These are phyloP conservation scores for Fusarium clavum DNA, from an alignment of 2,329 filamentous ascomycete genomes.

Conservation along the genomic window DNA sequence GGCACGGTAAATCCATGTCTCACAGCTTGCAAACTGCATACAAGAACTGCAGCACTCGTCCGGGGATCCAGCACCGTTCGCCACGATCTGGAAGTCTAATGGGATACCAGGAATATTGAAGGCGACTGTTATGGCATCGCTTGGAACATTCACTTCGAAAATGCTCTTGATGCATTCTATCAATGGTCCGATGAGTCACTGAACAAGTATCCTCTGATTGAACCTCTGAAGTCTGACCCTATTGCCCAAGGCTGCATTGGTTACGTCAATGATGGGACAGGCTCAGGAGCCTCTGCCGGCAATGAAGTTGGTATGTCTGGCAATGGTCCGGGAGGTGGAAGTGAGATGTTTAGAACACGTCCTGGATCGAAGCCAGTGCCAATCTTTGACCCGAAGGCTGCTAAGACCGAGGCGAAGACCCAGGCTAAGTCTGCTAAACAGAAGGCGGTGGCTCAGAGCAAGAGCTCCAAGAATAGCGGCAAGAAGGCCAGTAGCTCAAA, in stretches of 20 bases:
- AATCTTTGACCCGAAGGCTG: neutral
- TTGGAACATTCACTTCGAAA: constrained; percentile 26
- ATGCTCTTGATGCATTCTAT: neutral
- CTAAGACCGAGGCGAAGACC: neutral
- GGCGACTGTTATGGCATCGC: constrained; percentile 14
- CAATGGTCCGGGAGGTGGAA: neutral
- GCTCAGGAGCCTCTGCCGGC: neutral
- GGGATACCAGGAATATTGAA: neutral
- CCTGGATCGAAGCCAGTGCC: neutral
- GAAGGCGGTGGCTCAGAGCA: neutral
- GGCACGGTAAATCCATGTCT: constrained; percentile 1
- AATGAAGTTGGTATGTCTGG: constrained; percentile 3
- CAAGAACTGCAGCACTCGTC: constrained; percentile 10
- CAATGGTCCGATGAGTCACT: neutral
- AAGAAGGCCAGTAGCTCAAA: neutral
- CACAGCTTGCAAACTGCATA: constrained; percentile 9
- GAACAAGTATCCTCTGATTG: neutral
- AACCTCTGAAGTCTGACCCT: neutral
- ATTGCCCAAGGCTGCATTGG: constrained; percentile 16
- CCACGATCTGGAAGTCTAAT: constrained; percentile 9
- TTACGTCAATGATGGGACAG: constrained; percentile 13
- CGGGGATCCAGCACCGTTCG: neutral
- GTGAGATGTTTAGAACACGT: neutral
- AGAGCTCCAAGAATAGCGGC: neutral
- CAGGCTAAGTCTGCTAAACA: neutral